Evolutionary conservation across 2,329 filamentous ascomycete genomes (phyloP).

Genomic region (Ambrosiella beaveri): DNA sequence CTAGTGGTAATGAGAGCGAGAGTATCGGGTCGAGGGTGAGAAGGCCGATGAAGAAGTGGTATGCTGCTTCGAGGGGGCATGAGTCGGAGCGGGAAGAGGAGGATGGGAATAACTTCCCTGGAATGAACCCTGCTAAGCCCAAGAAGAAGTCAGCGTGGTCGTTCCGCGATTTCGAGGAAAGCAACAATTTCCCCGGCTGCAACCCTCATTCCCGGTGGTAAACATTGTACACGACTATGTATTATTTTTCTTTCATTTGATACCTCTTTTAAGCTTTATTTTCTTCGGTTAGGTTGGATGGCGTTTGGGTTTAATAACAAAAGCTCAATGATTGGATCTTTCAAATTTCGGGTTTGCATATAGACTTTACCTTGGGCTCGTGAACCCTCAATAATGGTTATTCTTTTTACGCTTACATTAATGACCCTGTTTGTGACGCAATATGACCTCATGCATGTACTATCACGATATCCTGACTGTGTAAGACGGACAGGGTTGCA

Average conservation of each 20-base stretch:
- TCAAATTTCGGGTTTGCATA: neutral
- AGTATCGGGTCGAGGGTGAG: neutral
- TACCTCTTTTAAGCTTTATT: neutral
- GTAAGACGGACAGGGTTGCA: too few relatives aligned
- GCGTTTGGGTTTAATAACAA: neutral
- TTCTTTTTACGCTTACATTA: neutral
- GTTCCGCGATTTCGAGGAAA: constrained; percentile 4
- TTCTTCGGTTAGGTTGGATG: neutral
- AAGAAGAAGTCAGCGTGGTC: constrained; percentile 3
- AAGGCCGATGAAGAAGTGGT: neutral
- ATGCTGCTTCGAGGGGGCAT: neutral
- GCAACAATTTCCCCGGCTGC: constrained; percentile 11
- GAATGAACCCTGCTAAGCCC: constrained; percentile 5
- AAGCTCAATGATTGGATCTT: neutral
- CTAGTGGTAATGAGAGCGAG: constrained; percentile 1
- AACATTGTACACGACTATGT: neutral
- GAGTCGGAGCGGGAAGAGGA: constrained; percentile 5
- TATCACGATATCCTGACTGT: neutral
- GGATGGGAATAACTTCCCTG: constrained; percentile 13
- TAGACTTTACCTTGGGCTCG: neutral
- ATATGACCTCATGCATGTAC: neutral
- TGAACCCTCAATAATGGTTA: neutral
- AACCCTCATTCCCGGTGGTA: constrained; percentile 5
- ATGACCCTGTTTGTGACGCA: neutral
- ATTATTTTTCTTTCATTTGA: neutral